Conservation (phyloP, 805 yeast species). For the Monosporozyma unispora region DNA sequence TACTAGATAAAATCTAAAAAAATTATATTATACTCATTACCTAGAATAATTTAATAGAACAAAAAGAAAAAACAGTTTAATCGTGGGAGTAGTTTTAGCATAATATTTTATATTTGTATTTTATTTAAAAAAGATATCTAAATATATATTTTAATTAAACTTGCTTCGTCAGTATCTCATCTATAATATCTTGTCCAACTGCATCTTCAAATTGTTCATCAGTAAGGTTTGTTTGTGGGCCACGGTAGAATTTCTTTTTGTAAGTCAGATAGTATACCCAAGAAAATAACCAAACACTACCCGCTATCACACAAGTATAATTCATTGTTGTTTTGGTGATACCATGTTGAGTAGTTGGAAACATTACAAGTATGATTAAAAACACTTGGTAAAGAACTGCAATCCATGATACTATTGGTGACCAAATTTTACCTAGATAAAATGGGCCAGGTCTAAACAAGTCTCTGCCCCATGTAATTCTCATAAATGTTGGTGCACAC, state of each 20-base stretch:
- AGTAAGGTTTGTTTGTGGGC: conserved; percentile 39
- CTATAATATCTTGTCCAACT: conserved; percentile 20
- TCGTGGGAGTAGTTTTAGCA: too few relatives aligned
- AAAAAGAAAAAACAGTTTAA: too few relatives aligned
- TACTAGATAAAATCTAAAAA: too few relatives aligned
- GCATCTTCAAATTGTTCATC: conserved; percentile 25
- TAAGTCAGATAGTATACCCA: conserved; percentile 42
- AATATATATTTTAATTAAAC: too few relatives aligned
- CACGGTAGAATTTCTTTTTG: conserved; percentile 47
- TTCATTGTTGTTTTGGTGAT: conserved; percentile 46
- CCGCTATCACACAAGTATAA: conserved; percentile 59
- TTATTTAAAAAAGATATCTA: too few relatives aligned
- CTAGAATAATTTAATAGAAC: too few relatives aligned
- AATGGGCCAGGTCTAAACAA: conserved; percentile 60
- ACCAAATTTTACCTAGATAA: conserved; percentile 43
- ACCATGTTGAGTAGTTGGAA: conserved; percentile 40
- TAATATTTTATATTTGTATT: too few relatives aligned
- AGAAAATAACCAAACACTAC: conserved; percentile 51
- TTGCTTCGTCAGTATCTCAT: conserved; percentile 14
- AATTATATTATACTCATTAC: too few relatives aligned
- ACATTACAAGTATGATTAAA: conserved; percentile 49
- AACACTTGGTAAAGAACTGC: conserved; percentile 44
- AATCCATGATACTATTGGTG: conserved; percentile 39
- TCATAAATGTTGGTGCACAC: conserved; percentile 33
- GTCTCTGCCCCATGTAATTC: conserved; percentile 38